Conservation (phyloP, 2,329 filamentous ascomycete genomes). For the Zelopaecilomyces penicillatus region DNA sequence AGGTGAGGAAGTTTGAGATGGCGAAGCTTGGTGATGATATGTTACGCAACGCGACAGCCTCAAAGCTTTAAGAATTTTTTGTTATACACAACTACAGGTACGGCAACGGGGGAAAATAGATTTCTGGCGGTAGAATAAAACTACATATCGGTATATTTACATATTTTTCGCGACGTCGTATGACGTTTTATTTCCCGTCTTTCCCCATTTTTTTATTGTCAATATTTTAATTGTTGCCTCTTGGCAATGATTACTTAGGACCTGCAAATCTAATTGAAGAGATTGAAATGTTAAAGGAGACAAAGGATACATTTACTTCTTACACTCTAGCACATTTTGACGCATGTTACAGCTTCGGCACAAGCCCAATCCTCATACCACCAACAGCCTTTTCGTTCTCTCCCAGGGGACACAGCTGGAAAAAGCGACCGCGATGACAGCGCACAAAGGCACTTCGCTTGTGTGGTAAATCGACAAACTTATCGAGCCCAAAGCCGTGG, state of each 20-base stretch:
- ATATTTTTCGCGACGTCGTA: not conserved
- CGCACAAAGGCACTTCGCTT: constrained; percentile 61
- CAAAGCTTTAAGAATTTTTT: not conserved
- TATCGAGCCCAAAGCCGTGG: constrained; percentile 64
- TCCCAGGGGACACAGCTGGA: constrained; percentile 54
- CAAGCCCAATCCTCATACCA: constrained; percentile 43
- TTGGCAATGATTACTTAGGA: too few species aligned
- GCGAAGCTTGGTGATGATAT: constrained; percentile 47
- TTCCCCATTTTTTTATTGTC: too few species aligned
- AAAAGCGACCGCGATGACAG: constrained; percentile 60
- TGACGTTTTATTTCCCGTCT: not conserved
- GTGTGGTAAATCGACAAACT: constrained; percentile 63
- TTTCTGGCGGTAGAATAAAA: too few species aligned
- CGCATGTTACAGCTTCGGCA: constrained; percentile 40
- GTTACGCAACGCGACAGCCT: constrained; percentile 34
- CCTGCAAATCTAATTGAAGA: too few species aligned
- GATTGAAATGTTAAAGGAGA: too few species aligned
- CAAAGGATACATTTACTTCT: too few species aligned
- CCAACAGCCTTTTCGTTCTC: constrained; percentile 49
- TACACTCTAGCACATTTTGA: too few species aligned
- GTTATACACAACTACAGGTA: not conserved
- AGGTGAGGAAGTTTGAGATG: constrained; percentile 61
- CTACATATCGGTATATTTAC: too few species aligned
- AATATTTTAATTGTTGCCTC: too few species aligned
- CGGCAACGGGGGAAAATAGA: too few species aligned